phyloP scores from a whole-genome alignment of 176 grass and related monocot species.

The sorghum (Sorghum bicolor) region DNA sequence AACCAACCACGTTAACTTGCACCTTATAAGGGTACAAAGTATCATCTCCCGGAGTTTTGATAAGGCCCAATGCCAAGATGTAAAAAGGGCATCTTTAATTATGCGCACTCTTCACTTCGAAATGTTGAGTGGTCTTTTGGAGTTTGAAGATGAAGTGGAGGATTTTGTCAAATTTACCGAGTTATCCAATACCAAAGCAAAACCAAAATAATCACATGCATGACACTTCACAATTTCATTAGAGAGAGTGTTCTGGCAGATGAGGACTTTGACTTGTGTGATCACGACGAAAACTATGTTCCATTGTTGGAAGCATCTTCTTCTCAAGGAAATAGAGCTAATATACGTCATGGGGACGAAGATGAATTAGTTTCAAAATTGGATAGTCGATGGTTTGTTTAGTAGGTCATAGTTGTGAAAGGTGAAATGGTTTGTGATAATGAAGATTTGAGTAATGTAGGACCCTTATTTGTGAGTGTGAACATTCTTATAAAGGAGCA shows the following conservation, averaged over 20 bases:
- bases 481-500: too few relatives aligned
- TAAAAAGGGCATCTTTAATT: not conserved
- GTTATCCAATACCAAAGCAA: not conserved
- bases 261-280: not conserved
- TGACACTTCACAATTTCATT: not conserved
- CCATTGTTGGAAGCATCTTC: not conserved
- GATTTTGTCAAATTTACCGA: not conserved
- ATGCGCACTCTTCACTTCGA: not conserved
- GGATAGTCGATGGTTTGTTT: not conserved
- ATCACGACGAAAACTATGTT: not conserved
- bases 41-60: not conserved
- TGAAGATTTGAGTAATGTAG: not conserved
- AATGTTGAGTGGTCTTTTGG: not conserved
- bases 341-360: not conserved
- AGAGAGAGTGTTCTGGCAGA: not conserved
- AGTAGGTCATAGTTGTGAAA: not conserved
- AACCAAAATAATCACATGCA: not conserved
- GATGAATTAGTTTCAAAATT: not conserved
- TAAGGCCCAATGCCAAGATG: not conserved
- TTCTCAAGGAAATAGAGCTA: not conserved
- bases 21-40: too few relatives aligned
- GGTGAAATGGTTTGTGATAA: not conserved
- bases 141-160: not conserved
- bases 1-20: not conserved
- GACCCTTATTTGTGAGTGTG: not conserved